Evolutionary conservation across 202 grass and related monocot genomes (phyloP), one percentile per base, ranked within the genome.

Genomic region (Eragrostis tef): DNA sequence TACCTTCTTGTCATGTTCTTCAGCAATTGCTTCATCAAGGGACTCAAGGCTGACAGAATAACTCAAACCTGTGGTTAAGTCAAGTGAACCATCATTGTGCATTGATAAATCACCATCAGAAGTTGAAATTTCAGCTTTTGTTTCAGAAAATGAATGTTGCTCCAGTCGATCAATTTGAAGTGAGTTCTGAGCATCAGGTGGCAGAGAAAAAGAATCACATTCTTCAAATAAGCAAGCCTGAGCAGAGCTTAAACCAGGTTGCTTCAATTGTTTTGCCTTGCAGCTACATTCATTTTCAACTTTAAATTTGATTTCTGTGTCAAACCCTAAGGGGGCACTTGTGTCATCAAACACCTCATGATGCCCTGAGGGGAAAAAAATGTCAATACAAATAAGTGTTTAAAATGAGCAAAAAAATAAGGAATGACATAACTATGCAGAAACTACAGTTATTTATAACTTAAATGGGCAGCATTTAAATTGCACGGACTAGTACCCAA

Each of bases 1-100:
- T 81, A 92, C 86, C 80, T 81, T 92, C 14, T 84, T 84, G 57
- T 62, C 22, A 77, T 74, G 60, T 75, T 79, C 90, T 73, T 61
- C 12, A 43, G 83, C 48, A 67, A 92, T 69, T 10, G 46, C 22
- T 64, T 81, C 46, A 66, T 84, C 83, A 56, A 89, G 76, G 19
- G 72, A 72, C 15, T 86, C 75, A 6, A 79, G 34, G 25, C 24
- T 62, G 63, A 73, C 13, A 56, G 21, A 79, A 49, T 84, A 81
- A 42, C 66, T 58, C 84, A 80, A 78, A 36, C 4, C 31, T 26
- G 48, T 24, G 0, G 27, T 27, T 15, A 62, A 0, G 68, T 52
- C 39, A 73, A 72, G 26, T 49, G 52, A 76, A 48, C 10, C 77
- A 73, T 84, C 75, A 43, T 61, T 51, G 58, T 62, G 45, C 10